Conservation (phyloP, 75 land plant species). For the Picea sitchensis region DNA sequence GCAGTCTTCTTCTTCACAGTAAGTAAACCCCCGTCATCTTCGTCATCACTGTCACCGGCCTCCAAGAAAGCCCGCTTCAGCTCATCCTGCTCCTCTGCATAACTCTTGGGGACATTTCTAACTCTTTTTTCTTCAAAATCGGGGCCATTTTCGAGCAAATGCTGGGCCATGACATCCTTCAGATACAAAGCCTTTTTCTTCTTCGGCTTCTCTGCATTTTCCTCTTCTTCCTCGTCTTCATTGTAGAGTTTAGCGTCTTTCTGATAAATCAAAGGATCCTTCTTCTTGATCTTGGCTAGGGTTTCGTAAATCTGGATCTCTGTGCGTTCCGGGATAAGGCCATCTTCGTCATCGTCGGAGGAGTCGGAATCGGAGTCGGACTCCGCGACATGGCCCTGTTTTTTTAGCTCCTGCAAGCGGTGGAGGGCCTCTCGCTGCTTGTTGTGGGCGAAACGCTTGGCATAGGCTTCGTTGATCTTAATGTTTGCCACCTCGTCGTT, state of each 20-base stretch:
- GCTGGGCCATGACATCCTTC: slow-evolving; percentile 77
- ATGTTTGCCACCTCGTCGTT: slow-evolving; percentile 34
- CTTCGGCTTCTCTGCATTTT: slow-evolving; percentile 8
- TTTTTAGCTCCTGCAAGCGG: slow-evolving; percentile 68
- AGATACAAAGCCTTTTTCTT: slow-evolving; percentile 52
- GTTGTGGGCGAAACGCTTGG: slow-evolving; percentile 76
- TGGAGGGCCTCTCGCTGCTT: slow-evolving; percentile 89
- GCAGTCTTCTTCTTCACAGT: slow-evolving; percentile 38
- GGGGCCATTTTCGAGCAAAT: slow-evolving; percentile 69
- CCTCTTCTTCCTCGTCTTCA: slow-evolving; percentile 34
- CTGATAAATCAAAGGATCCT: slow-evolving; percentile 46
- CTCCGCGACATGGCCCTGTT: slow-evolving; percentile 40
- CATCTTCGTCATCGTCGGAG: slow-evolving; percentile 40
- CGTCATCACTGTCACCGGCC: slow-evolving; percentile 36
- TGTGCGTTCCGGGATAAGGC: slow-evolving; percentile 21
- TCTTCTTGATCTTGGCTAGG: slow-evolving; percentile 58
- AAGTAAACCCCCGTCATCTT: slow-evolving; percentile 45
- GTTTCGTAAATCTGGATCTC: slow-evolving; percentile 68
- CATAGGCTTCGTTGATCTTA: slow-evolving; percentile 62
- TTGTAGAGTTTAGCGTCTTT: slow-evolving; percentile 55
- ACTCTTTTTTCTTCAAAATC: slow-evolving; percentile 33
- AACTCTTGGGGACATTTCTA: slow-evolving; percentile 5
- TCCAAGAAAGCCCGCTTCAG: slow-evolving; percentile 41
- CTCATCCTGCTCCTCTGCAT: slow-evolving; percentile 67
- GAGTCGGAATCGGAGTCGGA: slow-evolving; percentile 26